phyloP scores from a whole-genome alignment of 2,329 filamentous ascomycete genomes.

The Fusarium foetens region DNA sequence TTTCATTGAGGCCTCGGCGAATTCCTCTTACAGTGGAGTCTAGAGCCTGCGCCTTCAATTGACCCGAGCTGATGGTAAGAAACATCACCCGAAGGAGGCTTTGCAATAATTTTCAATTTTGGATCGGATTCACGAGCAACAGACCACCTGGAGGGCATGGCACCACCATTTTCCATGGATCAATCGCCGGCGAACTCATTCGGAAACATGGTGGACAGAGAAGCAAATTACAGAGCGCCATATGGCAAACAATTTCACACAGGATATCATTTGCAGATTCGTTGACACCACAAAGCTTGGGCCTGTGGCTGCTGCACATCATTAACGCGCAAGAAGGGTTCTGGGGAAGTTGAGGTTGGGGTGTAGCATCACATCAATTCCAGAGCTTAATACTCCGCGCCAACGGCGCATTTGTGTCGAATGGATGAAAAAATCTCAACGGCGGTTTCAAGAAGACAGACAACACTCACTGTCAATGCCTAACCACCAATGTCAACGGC shows the following conservation, averaged over 20 bases:
- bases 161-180: conserved; percentile 19
- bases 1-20: conserved; percentile 3
- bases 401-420: neutral
- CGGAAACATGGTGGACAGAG: conserved; percentile 1
- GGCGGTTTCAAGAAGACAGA: conserved; percentile 8
- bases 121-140: conserved; percentile 2
- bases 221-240: conserved; percentile 33
- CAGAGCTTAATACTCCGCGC: neutral
- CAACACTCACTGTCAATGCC: neutral
- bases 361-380: conserved; percentile 8
- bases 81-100: conserved; percentile 17
- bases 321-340: conserved; percentile 38
- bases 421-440: neutral
- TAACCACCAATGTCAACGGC: neutral
- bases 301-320: conserved; percentile 45
- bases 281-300: conserved; percentile 37
- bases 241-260: conserved; percentile 27
- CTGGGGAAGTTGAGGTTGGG: conserved; percentile 36
- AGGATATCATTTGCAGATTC: conserved; percentile 23
- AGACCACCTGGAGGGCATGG: conserved; percentile 17
- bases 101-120: conserved; percentile 9
- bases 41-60: conserved; percentile 17
- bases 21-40: conserved; percentile 12
- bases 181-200: conserved; percentile 15
- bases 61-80: conserved; percentile 35